These are phyloP conservation scores for Pseudogymnoascus sp. DNA, from an alignment of 2,329 filamentous ascomycete species.

Conservation along the genomic window DNA sequence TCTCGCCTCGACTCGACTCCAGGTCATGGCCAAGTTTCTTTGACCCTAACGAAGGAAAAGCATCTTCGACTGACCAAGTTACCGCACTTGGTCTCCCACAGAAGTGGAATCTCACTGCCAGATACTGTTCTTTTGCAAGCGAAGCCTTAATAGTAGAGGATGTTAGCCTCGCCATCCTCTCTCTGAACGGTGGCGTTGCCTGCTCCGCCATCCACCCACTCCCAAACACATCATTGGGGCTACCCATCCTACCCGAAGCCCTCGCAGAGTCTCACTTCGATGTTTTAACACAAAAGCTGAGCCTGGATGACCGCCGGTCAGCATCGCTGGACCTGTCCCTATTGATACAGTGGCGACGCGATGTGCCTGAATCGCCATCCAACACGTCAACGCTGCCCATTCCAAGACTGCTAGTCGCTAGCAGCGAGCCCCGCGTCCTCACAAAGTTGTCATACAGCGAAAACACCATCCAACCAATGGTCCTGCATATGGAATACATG, in stretches of 20 bases:
- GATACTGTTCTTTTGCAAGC: slow-evolving; percentile 67
- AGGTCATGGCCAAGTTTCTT: slow-evolving; percentile 87
- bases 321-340: slow-evolving; percentile 68
- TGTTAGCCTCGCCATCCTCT: slow-evolving; percentile 53
- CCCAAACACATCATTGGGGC: slow-evolving; percentile 24
- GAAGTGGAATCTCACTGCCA: slow-evolving; percentile 69
- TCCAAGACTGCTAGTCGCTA: slow-evolving; percentile 71
- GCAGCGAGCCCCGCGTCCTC: slow-evolving; percentile 74
- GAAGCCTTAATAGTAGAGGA: slow-evolving; percentile 55
- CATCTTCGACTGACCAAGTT: neutral
- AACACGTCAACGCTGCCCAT: slow-evolving; percentile 66
- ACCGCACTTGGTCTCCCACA: slow-evolving; percentile 61
- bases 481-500: slow-evolving; percentile 50
- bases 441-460: slow-evolving; percentile 43
- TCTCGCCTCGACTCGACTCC: slow-evolving; percentile 68
- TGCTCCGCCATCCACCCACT: slow-evolving; percentile 41
- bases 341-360: slow-evolving; percentile 68
- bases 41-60: slow-evolving; percentile 38
- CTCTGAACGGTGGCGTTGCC: slow-evolving; percentile 52
- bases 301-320: slow-evolving; percentile 73
- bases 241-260: slow-evolving; percentile 53
- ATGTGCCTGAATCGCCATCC: slow-evolving; percentile 25
- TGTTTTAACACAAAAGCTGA: slow-evolving; percentile 65
- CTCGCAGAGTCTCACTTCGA: slow-evolving; percentile 67
- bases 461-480: slow-evolving; percentile 22